A percentile compares a stretch with the other conserved stretches of the same genome.
These are phyloP conservation scores for Cyphellophora europaea DNA, from an alignment of 2,329 filamentous ascomycete genomes.

Conservation along the genomic window DNA sequence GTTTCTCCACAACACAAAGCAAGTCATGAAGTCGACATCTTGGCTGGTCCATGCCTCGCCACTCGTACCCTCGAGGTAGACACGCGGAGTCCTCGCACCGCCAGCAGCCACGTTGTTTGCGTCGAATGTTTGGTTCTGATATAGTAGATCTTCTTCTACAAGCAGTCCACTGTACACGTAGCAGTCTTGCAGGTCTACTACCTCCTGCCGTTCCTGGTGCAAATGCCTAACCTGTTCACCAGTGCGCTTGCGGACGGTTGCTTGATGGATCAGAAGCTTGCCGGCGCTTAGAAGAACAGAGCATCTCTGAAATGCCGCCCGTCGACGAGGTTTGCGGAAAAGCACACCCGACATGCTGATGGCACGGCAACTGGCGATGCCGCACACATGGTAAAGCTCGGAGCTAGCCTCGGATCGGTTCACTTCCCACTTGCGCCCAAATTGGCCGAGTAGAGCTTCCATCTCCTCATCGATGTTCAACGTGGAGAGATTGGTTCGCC, in stretches of 20 bases:
- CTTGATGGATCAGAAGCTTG: conserved; percentile 53
- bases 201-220: conserved; percentile 51
- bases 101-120: conserved; percentile 15
- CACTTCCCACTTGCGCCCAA: conserved; percentile 60
- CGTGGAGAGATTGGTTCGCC: conserved; percentile 47
- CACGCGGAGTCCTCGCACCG: conserved; percentile 13
- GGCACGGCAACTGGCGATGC: conserved; percentile 52
- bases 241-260: conserved; percentile 44
- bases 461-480: conserved; percentile 57
- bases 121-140: conserved; percentile 21
- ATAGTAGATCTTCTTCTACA: conserved; percentile 51
- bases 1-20: conserved; percentile 20
- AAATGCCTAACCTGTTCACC: conserved; percentile 50
- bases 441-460: conserved; percentile 57
- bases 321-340: conserved; percentile 55
- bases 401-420: conserved; percentile 54
- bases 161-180: conserved; percentile 58
- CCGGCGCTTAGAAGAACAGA: conserved; percentile 48
- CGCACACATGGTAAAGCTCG: conserved; percentile 58
- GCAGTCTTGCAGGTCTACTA: conserved; percentile 52
- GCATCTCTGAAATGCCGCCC: conserved; percentile 51
- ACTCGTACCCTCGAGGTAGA: conserved; percentile 21
- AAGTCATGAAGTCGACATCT: conserved; percentile 20
- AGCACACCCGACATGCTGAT: conserved; percentile 54
- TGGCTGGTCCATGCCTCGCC: conserved; percentile 19